Conservation (phyloP, 768 basidiomycete species). For the Podaxis sp. region DNA sequence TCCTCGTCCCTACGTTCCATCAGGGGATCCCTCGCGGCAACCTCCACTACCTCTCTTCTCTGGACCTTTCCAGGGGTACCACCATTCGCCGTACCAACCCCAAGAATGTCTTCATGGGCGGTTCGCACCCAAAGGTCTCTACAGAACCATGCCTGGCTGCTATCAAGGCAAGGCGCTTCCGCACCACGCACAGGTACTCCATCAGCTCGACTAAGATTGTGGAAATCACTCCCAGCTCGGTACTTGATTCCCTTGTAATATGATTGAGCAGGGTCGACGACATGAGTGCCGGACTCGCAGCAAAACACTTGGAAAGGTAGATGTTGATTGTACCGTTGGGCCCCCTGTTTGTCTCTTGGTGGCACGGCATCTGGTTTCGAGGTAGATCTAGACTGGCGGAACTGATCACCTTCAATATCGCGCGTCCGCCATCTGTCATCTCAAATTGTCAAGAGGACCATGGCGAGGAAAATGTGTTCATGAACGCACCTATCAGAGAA, state of each 20-base stretch:
- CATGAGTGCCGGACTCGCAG: slow-evolving; percentile 96
- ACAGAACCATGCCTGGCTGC: slow-evolving; percentile 97
- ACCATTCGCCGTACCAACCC: slow-evolving; percentile 41
- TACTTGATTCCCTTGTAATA: slow-evolving; percentile 91
- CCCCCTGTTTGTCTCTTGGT: slow-evolving; percentile 80
- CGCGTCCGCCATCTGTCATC: slow-evolving; percentile 85
- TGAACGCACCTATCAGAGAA: slow-evolving; percentile 86
- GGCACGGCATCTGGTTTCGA: slow-evolving; percentile 89
- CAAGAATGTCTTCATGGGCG: slow-evolving; percentile 71
- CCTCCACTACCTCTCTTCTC: slow-evolving; percentile 28
- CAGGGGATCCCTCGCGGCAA: slow-evolving; percentile 28
- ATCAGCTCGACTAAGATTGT: slow-evolving; percentile 70
- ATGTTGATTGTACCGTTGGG: slow-evolving; percentile 82
- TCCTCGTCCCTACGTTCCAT: slow-evolving; percentile 22
- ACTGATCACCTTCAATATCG: slow-evolving; percentile 97
- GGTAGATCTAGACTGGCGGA: slow-evolving; percentile 93
- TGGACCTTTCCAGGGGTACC: slow-evolving; percentile 23
- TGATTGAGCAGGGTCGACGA: slow-evolving; percentile 92
- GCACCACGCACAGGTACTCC: slow-evolving; percentile 54
- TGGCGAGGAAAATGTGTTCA: background rate
- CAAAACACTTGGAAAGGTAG: slow-evolving; percentile 99
- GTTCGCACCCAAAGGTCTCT: slow-evolving; percentile 93
- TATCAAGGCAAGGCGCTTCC: slow-evolving; percentile 89
- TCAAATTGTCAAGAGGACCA: background rate
- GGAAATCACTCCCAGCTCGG: slow-evolving; percentile 75